Base-by-base conservation (phyloP, 306 rosid species). In the Corylus avellana region DNA sequence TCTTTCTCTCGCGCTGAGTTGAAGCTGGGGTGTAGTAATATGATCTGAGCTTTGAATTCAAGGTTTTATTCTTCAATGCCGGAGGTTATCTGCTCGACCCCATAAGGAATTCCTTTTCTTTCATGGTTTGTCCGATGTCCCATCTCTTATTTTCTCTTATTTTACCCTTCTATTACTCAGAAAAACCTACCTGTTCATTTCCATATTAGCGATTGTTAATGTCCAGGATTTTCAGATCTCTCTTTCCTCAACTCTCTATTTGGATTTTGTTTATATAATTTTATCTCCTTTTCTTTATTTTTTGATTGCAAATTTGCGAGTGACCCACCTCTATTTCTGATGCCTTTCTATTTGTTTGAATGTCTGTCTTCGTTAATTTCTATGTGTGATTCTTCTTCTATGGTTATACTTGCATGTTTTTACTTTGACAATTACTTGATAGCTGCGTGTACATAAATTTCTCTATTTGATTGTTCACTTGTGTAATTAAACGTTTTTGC, bases 51-150 rank as follows among this genome's bases (percentile, higher is more conserved):
- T 72, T 75, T 63, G 61, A 55, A 35, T 54, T 75, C 76, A 49
- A 56, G 35, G 51, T 67, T 61, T 18, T 20, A 72, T 75, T 76
- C 76, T 54, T 10, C 74, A 12, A 51, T 79, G 74, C 77, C 55
- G 22, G 71, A 69, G 75, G 22, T 39, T 35, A 35, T 76, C 85
- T 20, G 1, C 77, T 10, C 77, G 5, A 76, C 10, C 78, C 75
- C 77, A 50, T 63, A 44, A 59, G 12, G 77, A 75, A 77, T 50
- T 48, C 20, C 77, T 8, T 58, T 16, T 66, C 12, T 37, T 81
- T 72, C 82, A 85, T 87, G 91, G 89, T 91, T 80, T 75, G 86
- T 85, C 79, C 75, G 11, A 55, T 72, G 7, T 25, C 80, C 14
- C 48, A 14, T 32, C 13, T 64, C 66, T 73, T 55, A 39, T 39